Conservation (phyloP, 2,329 filamentous ascomycete species). For the Epichloe uncinata region DNA sequence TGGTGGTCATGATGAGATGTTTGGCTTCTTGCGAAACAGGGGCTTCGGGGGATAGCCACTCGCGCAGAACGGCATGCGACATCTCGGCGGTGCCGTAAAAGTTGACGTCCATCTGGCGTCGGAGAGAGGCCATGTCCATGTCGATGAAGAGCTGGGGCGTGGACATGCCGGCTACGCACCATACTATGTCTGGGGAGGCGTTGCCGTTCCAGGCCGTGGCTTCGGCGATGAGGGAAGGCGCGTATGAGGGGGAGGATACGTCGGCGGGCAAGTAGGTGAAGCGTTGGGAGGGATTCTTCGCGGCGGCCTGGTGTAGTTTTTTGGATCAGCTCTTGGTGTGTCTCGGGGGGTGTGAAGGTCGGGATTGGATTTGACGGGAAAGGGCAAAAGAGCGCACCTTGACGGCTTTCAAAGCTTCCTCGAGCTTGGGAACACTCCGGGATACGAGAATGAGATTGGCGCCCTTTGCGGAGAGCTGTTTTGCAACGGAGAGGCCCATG, state of each 20-base stretch:
- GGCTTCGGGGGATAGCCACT: constrained; percentile 50
- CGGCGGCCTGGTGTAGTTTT: constrained; percentile 39
- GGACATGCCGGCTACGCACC: constrained; percentile 73
- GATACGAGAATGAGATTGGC: constrained; percentile 80
- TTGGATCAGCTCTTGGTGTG: constrained; percentile 3
- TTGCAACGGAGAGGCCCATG: constrained; percentile 67
- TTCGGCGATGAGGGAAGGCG: constrained; percentile 54
- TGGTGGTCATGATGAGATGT: constrained; percentile 83
- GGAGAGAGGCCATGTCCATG: constrained; percentile 50
- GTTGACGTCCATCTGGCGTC: constrained; percentile 81
- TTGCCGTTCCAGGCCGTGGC: constrained; percentile 68
- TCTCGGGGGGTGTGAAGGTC: too few species aligned
- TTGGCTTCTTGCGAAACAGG: constrained; percentile 37
- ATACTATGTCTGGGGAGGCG: constrained; percentile 67
- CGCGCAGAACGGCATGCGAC: constrained; percentile 62
- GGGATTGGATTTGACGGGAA: not conserved
- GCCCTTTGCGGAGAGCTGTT: constrained; percentile 66
- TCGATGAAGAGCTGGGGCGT: constrained; percentile 68
- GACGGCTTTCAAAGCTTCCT: constrained; percentile 52
- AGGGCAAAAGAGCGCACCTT: constrained; percentile 30
- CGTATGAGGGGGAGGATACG: constrained; percentile 56
- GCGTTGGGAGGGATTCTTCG: constrained; percentile 54
- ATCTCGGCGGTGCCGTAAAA: constrained; percentile 77
- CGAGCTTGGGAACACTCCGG: constrained; percentile 61
- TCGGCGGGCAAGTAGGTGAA: constrained; percentile 81